Evolutionary conservation across 371 early-diverging fungal genomes (phyloP), one percentile per base, ranked within the genome.

Genomic region (Mortierella sp.): DNA sequence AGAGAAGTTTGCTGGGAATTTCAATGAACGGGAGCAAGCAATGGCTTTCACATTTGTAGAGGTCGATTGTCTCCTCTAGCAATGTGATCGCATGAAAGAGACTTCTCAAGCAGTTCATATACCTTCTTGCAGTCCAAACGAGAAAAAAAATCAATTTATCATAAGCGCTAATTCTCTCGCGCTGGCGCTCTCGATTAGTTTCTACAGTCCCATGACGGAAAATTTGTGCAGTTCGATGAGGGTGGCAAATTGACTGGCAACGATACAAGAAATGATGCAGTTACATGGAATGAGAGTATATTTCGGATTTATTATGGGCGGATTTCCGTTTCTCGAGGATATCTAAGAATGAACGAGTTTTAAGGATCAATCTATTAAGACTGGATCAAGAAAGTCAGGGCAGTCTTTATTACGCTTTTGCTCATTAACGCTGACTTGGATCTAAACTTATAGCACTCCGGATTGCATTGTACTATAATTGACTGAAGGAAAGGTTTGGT

Each of bases 31-130:
- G 64, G 72, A 67, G 57, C 69, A 58, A 1, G 77, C 77, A 8
- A 83, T 81, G 62, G 72, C 88, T 48, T 87, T 95, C 61, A 85
- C 88, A 68, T 86, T 97, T 76, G 95, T 88, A 22, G 91, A 92
- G 61, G 91, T 95, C 65, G 91, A 96, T 72, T 97, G 97, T 28
- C 28, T 28, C 28, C 28, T 28, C 28, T 28, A 28, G 28, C 28
- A 28, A 28, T 28, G 28, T 28, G 28, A 1, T 28, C 28, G 28
- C 28, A 28, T 28, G 28, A 28, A 28, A 28, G 28, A 28, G 28
- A 28, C 28, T 28, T 28, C 28, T 28, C 28, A 28, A 2, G 19
- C 16, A 22, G 28, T 32, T 4, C 5, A 1, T 15, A 48, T n/a
- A n/a, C 50, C 10, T 48, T 48, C n/a, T 15, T 15, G 19, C 19